These are phyloP conservation scores for Populus hybrid DNA, from an alignment of 441 rosid species.

Conservation along the genomic window DNA sequence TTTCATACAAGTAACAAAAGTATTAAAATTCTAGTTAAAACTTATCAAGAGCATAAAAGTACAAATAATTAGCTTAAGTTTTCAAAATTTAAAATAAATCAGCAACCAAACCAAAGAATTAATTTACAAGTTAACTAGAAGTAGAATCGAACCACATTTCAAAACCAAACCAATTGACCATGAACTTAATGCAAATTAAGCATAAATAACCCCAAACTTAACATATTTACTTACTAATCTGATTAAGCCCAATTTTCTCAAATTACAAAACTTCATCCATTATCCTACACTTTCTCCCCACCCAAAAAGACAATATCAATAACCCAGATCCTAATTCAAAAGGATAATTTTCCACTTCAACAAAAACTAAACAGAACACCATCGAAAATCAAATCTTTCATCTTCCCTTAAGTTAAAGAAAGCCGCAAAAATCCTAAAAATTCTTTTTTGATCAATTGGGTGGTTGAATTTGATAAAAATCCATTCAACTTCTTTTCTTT, in stretches of 20 bases:
- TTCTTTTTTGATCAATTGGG: not conserved
- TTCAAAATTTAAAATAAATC: not conserved
- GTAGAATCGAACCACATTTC: not conserved
- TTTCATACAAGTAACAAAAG: not conserved
- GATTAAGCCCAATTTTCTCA: not conserved
- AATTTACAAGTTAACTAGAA: not conserved
- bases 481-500: not conserved
- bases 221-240: not conserved
- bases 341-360: not conserved
- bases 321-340: not conserved
- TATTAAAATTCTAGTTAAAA: not conserved
- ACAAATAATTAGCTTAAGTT: not conserved
- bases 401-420: not conserved
- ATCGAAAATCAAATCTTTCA: not conserved
- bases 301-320: not conserved
- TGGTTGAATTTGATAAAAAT: not conserved
- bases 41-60: not conserved
- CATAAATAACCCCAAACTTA: not conserved
- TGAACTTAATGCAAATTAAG: not conserved
- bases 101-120: not conserved
- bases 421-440: not conserved
- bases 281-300: not conserved
- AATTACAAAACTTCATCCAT: not conserved
- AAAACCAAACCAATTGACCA: not conserved
- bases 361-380: not conserved